Evolutionary conservation across 495 filamentous ascomycete genomes (phyloP).

Genomic region (Aspergillus egyptiacus): DNA sequence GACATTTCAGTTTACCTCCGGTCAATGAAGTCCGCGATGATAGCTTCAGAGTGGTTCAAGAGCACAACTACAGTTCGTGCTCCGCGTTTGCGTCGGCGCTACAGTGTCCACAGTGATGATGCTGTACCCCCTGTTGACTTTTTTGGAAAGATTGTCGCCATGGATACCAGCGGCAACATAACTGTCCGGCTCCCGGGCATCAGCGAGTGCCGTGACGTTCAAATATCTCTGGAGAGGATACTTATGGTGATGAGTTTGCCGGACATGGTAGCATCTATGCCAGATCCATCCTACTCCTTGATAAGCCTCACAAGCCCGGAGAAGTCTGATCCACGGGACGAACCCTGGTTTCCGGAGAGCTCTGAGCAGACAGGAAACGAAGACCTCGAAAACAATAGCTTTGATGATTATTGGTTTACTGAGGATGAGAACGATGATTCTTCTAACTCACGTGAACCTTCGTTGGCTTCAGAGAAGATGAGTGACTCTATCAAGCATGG

Average conservation of each 20-base stretch:
- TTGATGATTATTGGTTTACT: constrained; percentile 31
- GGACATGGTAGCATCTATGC: constrained; percentile 8
- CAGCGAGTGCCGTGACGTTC: constrained; percentile 43
- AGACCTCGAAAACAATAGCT: constrained; percentile 27
- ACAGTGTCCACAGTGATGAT: constrained; percentile 14
- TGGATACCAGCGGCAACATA: constrained; percentile 47
- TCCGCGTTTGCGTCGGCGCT: constrained; percentile 13
- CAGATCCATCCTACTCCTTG: neutral
- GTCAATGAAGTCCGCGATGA: constrained; percentile 13
- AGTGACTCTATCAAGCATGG: neutral
- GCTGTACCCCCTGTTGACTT: constrained; percentile 30
- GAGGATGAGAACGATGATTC: constrained; percentile 14
- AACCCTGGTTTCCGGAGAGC: constrained; percentile 8
- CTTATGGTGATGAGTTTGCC: constrained; percentile 32
- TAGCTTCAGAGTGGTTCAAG: constrained; percentile 21
- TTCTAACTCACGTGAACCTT: constrained; percentile 1
- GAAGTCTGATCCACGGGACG: neutral
- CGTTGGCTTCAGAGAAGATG: neutral
- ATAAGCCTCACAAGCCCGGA: neutral
- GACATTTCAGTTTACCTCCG: constrained; percentile 13
- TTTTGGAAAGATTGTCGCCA: constrained; percentile 52
- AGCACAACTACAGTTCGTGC: constrained; percentile 14
- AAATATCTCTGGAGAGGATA: constrained; percentile 41
- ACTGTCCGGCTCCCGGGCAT: constrained; percentile 48
- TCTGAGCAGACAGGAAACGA: constrained; percentile 36